A percentile compares a stretch with the other conserved stretches of the same genome.
These are phyloP conservation scores for Umbelopsis vinacea DNA, from an alignment of 192 early-diverging fungal species.

Conservation along the genomic window DNA sequence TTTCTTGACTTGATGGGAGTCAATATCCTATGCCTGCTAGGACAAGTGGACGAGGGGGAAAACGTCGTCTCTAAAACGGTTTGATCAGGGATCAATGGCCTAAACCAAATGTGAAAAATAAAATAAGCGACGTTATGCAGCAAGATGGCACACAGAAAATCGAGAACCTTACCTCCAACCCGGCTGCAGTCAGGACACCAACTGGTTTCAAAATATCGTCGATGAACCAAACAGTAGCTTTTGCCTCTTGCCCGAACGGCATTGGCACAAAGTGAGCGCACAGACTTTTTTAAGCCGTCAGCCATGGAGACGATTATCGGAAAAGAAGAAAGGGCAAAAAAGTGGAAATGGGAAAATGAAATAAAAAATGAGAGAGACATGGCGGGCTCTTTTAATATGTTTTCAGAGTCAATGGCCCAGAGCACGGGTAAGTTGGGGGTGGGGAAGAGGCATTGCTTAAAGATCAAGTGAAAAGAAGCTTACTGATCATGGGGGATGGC, in stretches of 20 bases:
- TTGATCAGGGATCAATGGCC: background rate
- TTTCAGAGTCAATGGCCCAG: background rate
- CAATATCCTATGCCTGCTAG: too few species aligned
- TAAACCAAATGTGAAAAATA: background rate
- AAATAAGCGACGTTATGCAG: background rate
- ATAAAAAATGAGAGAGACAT: background rate
- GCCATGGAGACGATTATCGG: background rate
- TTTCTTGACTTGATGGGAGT: too few species aligned
- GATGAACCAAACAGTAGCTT: slow-evolving; percentile 38
- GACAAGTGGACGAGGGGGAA: too few species aligned
- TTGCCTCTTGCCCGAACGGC: slow-evolving; percentile 25
- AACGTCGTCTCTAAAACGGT: too few species aligned
- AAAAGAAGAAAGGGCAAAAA: background rate
- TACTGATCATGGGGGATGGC: slow-evolving; percentile 16
- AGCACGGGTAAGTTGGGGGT: background rate
- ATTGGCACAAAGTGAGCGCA: background rate
- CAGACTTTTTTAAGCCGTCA: background rate
- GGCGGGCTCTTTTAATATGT: background rate
- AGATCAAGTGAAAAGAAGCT: slow-evolving; percentile 13
- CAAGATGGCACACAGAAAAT: too few species aligned
- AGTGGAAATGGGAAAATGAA: background rate
- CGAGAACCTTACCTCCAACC: slow-evolving; percentile 23
- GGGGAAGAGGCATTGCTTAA: background rate
- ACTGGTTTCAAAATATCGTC: slow-evolving; percentile 41
- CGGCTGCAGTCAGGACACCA: slow-evolving; percentile 41